Conservation (phyloP, 2,329 filamentous ascomycete species). For the Penicillium oxalicum region DNA sequence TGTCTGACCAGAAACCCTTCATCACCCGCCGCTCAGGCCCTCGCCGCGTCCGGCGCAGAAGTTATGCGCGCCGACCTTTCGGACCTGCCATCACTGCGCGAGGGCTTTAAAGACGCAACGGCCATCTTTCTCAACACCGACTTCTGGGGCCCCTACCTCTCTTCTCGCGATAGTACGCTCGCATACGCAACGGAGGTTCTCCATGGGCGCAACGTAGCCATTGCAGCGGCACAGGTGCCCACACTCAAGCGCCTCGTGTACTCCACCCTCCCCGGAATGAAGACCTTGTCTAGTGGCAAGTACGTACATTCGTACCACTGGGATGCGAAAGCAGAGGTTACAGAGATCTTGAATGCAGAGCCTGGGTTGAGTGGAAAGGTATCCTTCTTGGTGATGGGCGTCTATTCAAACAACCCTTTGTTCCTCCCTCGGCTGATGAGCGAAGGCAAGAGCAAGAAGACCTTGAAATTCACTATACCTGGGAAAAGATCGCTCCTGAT, state of each 20-base stretch:
- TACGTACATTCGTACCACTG: slow-evolving; percentile 44
- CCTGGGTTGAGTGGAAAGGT: not conserved
- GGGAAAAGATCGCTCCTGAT: not conserved
- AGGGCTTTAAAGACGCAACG: slow-evolving; percentile 40
- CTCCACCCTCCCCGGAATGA: slow-evolving; percentile 31
- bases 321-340: slow-evolving; percentile 49
- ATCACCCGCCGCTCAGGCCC: not conserved
- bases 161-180: slow-evolving; percentile 1
- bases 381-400: not conserved
- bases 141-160: slow-evolving; percentile 49
- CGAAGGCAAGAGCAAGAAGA: not conserved
- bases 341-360: slow-evolving; percentile 37
- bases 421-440: not conserved
- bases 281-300: slow-evolving; percentile 43
- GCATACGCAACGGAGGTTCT: slow-evolving; percentile 35
- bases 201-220: slow-evolving; percentile 52
- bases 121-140: slow-evolving; percentile 53
- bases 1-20: not conserved
- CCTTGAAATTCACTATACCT: not conserved
- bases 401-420: not conserved
- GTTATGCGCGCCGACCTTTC: not conserved
- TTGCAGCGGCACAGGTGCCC: slow-evolving; percentile 44
- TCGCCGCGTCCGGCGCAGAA: not conserved
- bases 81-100: slow-evolving; percentile 17
- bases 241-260: slow-evolving; percentile 44